Base-by-base conservation (phyloP, 2,329 filamentous ascomycete genomes). In the Stagonosporopsis chrysanthemi region DNA sequence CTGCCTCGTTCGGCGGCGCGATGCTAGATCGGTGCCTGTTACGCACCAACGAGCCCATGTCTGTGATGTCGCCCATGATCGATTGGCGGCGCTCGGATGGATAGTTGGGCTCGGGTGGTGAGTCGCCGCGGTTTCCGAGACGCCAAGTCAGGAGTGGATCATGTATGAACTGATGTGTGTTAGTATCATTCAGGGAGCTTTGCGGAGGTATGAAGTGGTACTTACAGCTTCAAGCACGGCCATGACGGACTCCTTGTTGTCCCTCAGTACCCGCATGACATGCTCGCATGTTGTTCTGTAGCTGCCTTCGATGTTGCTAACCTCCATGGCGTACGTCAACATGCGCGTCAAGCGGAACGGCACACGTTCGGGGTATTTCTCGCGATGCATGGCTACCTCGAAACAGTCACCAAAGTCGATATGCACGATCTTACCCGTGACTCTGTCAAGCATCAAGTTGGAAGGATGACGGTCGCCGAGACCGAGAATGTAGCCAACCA, bases 371-470 rank as follows among this genome's bases (percentile, higher is more conserved):
- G 95, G 95, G 73, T 97, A 99, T 77, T 99, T 99, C 78, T 99
- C 96, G 66, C 96, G 90, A 80, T 99, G 96, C 93, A 97, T 99
- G 24, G 96, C 95, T 50, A 99, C 92, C 77, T 99, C 95, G 80
- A 99, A 99, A 76, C 95, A 99, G 80, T 99, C 95, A 68, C 95
- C 96, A 71, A 99, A 99, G 81, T 99, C 95, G 68, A 99, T 98
- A 75, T 99, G 95, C 64, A 99, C 89, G 62, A 99, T 95, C 81
- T 96, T 97, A 73, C 95, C 95, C 1, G 94, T 98, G 60, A 96
- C 88, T 36, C 92, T 90, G 77, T 99, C 95, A 38, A 99, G 88
- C 90, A 99, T 96, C 71, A 99, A 81, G 77, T 99, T 99, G 59
- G 92, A 97, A 35, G 96, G 96, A 79, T 99, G 95, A 44, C 96